Evolutionary conservation across 139 green algal species (phyloP).

Genomic region (Haematococcus sp.): DNA sequence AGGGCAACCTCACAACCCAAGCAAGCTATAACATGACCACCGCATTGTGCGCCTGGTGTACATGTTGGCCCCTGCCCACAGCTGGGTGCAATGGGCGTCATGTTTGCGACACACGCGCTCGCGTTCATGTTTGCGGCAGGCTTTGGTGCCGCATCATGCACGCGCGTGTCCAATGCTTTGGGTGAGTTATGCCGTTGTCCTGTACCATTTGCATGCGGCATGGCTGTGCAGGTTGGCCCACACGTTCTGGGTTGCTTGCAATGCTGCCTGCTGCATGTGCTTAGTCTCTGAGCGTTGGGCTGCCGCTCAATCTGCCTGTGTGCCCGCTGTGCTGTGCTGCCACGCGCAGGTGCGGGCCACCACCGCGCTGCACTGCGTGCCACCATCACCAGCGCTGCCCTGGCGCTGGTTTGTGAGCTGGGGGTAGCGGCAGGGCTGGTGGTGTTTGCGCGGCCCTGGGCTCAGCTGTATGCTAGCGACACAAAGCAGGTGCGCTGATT

Average conservation of each 20-base stretch:
- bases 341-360: constrained; percentile 19
- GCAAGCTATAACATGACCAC: no score
- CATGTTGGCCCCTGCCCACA: not conserved
- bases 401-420: not conserved
- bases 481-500: no score
- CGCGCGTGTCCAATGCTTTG: constrained; percentile 28
- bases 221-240: no score
- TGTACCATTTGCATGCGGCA: no score
- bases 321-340: no score
- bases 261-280: no score
- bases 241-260: no score
- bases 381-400: not conserved
- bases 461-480: constrained; percentile 12
- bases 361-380: not conserved
- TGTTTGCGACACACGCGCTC: constrained; percentile 33
- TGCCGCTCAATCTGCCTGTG: no score
- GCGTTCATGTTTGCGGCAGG: constrained; percentile 31
- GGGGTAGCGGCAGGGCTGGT: constrained; percentile 6
- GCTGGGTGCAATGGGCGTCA: constrained; percentile 15
- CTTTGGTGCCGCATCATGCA: constrained; percentile 20
- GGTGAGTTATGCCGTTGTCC: no score
- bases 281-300: no score
- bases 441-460: not conserved
- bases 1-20: no score
- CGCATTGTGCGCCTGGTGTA: no score